Conservation (phyloP, 805 yeast genomes). For the Diddensiella transvaalensis region DNA sequence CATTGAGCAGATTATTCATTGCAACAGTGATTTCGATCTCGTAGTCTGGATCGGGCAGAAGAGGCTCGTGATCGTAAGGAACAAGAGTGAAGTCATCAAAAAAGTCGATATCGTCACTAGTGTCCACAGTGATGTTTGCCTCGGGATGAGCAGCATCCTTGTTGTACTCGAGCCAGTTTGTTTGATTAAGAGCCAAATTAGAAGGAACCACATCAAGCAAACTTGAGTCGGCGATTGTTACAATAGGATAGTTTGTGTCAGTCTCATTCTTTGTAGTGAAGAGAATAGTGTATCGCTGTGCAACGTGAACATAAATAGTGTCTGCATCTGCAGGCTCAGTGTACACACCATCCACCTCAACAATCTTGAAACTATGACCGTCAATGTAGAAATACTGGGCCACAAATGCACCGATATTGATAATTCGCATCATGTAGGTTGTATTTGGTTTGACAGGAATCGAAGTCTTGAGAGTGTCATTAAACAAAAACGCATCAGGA, state of each 20-base stretch:
- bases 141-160: constrained; percentile 43
- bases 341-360: constrained; percentile 89
- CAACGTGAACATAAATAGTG: constrained; percentile 76
- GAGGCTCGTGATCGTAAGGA: constrained; percentile 56
- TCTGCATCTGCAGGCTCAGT: constrained; percentile 71
- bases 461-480: constrained; percentile 59
- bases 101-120: constrained; percentile 45
- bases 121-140: constrained; percentile 31
- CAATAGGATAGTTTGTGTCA: constrained; percentile 69
- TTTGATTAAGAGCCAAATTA: constrained; percentile 64
- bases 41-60: constrained; percentile 62
- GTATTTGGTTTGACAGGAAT: constrained; percentile 72
- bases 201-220: constrained; percentile 77
- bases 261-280: constrained; percentile 65
- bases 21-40: constrained; percentile 65
- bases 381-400: constrained; percentile 88
- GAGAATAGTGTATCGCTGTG: constrained; percentile 86
- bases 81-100: constrained; percentile 76
- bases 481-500: constrained; percentile 75
- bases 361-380: constrained; percentile 79
- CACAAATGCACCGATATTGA: constrained; percentile 87
- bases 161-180: constrained; percentile 67
- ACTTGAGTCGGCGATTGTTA: constrained; percentile 72
- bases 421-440: constrained; percentile 75
- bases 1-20: constrained; percentile 83